phyloP scores from a whole-genome alignment of 371 early-diverging fungal species.

The Apophysomyces trapeziformis region DNA sequence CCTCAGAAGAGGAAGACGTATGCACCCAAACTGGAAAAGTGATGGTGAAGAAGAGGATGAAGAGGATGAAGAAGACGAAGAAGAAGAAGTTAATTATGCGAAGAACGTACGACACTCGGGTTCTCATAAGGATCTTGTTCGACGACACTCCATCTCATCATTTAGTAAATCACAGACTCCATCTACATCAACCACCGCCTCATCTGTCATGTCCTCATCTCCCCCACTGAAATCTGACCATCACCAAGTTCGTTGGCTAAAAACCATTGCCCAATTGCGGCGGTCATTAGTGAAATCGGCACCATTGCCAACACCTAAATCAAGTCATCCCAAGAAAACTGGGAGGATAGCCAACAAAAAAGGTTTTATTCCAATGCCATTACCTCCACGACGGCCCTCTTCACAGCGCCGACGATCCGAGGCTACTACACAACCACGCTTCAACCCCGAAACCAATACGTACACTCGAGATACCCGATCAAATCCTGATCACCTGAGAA shows the following conservation, averaged over 20 bases:
- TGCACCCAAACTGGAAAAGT: slow-evolving; percentile 34
- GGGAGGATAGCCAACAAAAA: slow-evolving; percentile 16
- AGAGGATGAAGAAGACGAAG: slow-evolving; percentile 20
- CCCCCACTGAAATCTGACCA: slow-evolving; percentile 31
- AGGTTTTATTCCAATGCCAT: slow-evolving; percentile 51
- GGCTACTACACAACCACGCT: slow-evolving; percentile 56
- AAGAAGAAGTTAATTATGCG: slow-evolving; percentile 11
- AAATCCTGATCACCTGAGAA: slow-evolving; percentile 63
- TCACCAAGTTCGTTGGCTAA: slow-evolving; percentile 28
- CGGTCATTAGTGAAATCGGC: slow-evolving; percentile 31
- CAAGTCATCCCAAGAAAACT: slow-evolving; percentile 9
- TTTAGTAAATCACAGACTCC: slow-evolving; percentile 35
- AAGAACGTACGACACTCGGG: not conserved
- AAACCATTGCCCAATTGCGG: slow-evolving; percentile 33
- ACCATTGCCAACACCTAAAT: not conserved
- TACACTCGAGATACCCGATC: slow-evolving; percentile 63
- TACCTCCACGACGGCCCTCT: slow-evolving; percentile 38
- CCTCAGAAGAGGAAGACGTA: slow-evolving; percentile 23
- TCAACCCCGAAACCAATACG: slow-evolving; percentile 54
- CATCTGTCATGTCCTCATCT: slow-evolving; percentile 44
- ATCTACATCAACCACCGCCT: slow-evolving; percentile 39
- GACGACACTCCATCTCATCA: slow-evolving; percentile 45
- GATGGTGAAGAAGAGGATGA: slow-evolving; percentile 27
- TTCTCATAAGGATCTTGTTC: slow-evolving; percentile 21
- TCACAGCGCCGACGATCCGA: slow-evolving; percentile 49